phyloP scores from a whole-genome alignment of 768 basidiomycete genomes.

The Kwoniella sp. region DNA sequence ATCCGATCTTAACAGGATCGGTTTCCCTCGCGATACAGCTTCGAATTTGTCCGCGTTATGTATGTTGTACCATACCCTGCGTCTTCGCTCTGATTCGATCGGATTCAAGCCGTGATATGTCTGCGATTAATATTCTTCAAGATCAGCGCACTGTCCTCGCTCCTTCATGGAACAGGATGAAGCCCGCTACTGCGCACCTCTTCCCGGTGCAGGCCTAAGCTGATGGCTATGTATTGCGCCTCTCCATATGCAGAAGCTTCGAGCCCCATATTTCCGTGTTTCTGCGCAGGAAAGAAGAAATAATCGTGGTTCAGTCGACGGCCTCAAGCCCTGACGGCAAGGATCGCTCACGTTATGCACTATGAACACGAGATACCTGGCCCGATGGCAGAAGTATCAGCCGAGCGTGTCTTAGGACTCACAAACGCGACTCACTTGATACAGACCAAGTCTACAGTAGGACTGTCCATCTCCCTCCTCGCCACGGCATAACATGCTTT shows the following conservation, averaged over 20 bases:
- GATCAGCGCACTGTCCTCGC: conserved; percentile 1
- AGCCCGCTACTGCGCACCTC: conserved; percentile 11
- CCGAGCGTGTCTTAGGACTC: no score
- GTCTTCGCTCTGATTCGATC: conserved; percentile 35
- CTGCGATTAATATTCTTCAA: no score
- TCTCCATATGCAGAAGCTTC: conserved; percentile 28
- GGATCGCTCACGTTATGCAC: conserved; percentile 23
- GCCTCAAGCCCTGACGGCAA: background rate
- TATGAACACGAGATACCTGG: conserved; percentile 20
- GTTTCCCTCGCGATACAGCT: conserved; percentile 26
- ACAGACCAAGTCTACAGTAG: conserved; percentile 28
- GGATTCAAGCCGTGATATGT: conserved; percentile 25
- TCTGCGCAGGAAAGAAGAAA: no score
- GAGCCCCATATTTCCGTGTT: conserved; percentile 21
- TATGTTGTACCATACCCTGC: conserved; percentile 33
- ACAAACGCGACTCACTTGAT: conserved; percentile 34
- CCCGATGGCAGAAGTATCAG: no score
- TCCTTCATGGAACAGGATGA: background rate
- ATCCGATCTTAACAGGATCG: conserved; percentile 34
- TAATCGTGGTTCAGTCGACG: no score
- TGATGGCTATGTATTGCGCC: conserved; percentile 22
- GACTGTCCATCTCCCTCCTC: conserved; percentile 24
- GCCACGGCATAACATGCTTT: conserved; percentile 27
- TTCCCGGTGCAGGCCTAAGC: conserved; percentile 28
- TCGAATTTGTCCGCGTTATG: conserved; percentile 44